Evolutionary conservation across 2,329 filamentous ascomycete species (phyloP), one percentile per base, ranked within the genome.

Genomic region (Aspergillus sclerotialis): DNA sequence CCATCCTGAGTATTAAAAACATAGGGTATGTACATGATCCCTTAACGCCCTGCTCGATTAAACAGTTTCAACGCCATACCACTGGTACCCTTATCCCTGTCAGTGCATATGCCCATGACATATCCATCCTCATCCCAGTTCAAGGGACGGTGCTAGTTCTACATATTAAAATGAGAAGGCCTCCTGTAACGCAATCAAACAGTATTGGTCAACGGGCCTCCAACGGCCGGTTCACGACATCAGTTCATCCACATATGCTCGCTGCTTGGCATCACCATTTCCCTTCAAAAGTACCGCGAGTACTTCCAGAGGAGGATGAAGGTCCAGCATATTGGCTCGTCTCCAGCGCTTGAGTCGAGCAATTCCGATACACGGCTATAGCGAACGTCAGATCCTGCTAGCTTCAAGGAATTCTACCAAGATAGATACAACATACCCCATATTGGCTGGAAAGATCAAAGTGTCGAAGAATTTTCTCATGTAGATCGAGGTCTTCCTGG

Each of bases 371-470:
- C 86, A 94, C 2, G 92, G 92, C 86, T 94, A 52, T 28, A 37
- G 14, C 25, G 27, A 35, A 26, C 24, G 31, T 44, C 44, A 48
- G 26, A n/a, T n/a, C n/a, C n/a, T 14, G 12, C 4, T n/a, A 18
- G 6, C 21, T 2, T 6, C 8, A 4, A 3, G 23, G 8, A 7
- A 14, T 7, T 9, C n/a, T 7, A 35, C 5, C 28, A 34, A 25
- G 7, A 29, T 31, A 16, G 21, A 30, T 10, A n/a, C 35, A n/a
- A 78, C 84, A 68, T 77, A 94, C 88, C 37, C 92, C 92, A 59
- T 85, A 98, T 52, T 94, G 85, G 40, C 76, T 85, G 53, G 82
- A 92, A 46, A 94, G 82, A 58, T 98, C 92, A 63, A 92, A 98
- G 58, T 94, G 85, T 43, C 90, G 72, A 51, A 96, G 63, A 16